These are phyloP conservation scores for Verbena officinalis DNA, from an alignment of 257 asterid genomes.

Conservation along the genomic window DNA sequence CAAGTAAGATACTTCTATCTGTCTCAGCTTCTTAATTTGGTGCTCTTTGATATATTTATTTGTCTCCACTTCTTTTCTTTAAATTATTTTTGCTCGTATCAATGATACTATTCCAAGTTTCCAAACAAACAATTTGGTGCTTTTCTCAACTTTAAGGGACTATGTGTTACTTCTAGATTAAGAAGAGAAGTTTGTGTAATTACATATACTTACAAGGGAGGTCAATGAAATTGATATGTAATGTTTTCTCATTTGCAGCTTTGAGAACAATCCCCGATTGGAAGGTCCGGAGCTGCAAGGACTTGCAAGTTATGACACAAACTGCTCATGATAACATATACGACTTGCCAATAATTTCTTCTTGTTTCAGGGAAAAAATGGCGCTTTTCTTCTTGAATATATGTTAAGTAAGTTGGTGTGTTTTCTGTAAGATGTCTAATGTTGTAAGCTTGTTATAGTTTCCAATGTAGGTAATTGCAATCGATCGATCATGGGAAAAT, in stretches of 20 bases:
- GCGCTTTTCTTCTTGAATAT: slow-evolving; percentile 28
- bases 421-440: slow-evolving; percentile 34
- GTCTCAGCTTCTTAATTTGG: background rate
- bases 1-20: slow-evolving; percentile 64
- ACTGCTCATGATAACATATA: slow-evolving; percentile 53
- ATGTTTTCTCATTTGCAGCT: slow-evolving; percentile 46
- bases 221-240: too few relatives aligned
- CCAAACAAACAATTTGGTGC: too few relatives aligned
- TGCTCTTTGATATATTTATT: slow-evolving; percentile 5
- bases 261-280: slow-evolving; percentile 77
- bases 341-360: slow-evolving; percentile 26
- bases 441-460: slow-evolving; percentile 33
- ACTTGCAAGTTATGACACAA: slow-evolving; percentile 83
- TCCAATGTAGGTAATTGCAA: slow-evolving; percentile 23
- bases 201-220: too few relatives aligned
- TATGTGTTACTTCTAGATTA: too few relatives aligned
- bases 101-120: too few relatives aligned
- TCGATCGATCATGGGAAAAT: slow-evolving; percentile 25
- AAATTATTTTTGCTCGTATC: too few relatives aligned
- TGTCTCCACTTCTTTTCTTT: slow-evolving; percentile 7
- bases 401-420: slow-evolving; percentile 34
- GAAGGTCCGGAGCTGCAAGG: slow-evolving; percentile 96
- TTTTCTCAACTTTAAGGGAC: too few relatives aligned
- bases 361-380: slow-evolving; percentile 19
- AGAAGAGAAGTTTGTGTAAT: too few relatives aligned